These are phyloP conservation scores for Fusarium buharicum DNA, from an alignment of 2,329 filamentous ascomycete species.

Conservation along the genomic window DNA sequence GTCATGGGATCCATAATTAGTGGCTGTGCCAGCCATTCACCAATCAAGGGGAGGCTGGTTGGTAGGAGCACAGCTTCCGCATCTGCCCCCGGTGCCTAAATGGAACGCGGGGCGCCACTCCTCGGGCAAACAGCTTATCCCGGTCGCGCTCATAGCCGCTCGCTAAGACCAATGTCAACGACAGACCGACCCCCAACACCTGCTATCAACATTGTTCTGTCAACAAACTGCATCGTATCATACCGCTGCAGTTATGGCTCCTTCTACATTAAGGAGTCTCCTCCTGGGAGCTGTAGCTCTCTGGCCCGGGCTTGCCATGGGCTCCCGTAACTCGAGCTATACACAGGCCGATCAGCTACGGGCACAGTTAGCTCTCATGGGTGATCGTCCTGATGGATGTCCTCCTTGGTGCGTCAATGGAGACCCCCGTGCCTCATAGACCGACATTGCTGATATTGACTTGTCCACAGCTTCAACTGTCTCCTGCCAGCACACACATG, in stretches of 20 bases:
- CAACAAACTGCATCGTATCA: slow-evolving; percentile 34
- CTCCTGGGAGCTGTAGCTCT: slow-evolving; percentile 53
- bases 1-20: slow-evolving; percentile 34
- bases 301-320: slow-evolving; percentile 54
- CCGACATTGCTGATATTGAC: slow-evolving; percentile 6
- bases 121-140: slow-evolving; percentile 43
- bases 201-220: slow-evolving; percentile 31
- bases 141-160: slow-evolving; percentile 34
- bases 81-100: slow-evolving; percentile 40
- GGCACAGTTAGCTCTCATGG: slow-evolving; percentile 75
- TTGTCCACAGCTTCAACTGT: slow-evolving; percentile 86
- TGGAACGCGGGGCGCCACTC: slow-evolving; percentile 43
- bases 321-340: slow-evolving; percentile 65
- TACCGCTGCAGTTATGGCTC: slow-evolving; percentile 54
- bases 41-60: slow-evolving; percentile 6
- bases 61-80: slow-evolving; percentile 17
- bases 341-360: slow-evolving; percentile 69
- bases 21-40: slow-evolving; percentile 26
- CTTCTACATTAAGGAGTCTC: slow-evolving; percentile 51
- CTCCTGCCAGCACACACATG: slow-evolving; percentile 92
- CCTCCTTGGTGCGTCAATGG: slow-evolving; percentile 72
- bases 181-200: slow-evolving; percentile 25
- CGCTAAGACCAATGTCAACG: not conserved
- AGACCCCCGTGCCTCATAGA: not conserved
- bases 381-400: slow-evolving; percentile 78